phyloP scores from a whole-genome alignment of 345 rosid genomes.

The Brassica juncea region DNA sequence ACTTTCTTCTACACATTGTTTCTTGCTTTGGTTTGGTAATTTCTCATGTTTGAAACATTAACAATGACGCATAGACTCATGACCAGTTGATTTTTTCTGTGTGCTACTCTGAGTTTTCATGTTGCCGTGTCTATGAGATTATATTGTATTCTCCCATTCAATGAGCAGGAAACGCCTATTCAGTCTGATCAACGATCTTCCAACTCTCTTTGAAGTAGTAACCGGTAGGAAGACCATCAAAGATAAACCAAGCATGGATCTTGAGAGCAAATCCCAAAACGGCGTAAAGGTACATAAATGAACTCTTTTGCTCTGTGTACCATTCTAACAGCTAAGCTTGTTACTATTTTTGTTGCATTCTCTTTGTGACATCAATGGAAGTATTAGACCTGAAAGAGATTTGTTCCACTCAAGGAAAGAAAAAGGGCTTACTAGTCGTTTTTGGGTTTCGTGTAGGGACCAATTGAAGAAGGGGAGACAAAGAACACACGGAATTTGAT shows the following conservation, averaged over 20 bases:
- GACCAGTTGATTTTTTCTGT: no score
- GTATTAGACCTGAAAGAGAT: not conserved
- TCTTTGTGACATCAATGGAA: no score
- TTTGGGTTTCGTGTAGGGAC: constrained; percentile 46
- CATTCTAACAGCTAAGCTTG: constrained; percentile 3
- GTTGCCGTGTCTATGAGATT: not conserved
- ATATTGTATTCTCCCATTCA: not conserved
- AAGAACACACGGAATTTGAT: constrained; percentile 56
- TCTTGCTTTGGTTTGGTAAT: not conserved
- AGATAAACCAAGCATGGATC: constrained; percentile 59
- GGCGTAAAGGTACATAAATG: constrained; percentile 60
- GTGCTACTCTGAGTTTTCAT: not conserved
- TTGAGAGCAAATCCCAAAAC: constrained; percentile 74
- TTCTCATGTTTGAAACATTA: not conserved
- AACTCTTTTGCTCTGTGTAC: not conserved
- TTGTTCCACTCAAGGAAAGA: not conserved
- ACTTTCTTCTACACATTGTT: not conserved
- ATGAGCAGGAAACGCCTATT: constrained; percentile 67
- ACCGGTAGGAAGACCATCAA: constrained; percentile 58
- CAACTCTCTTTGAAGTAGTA: constrained; percentile 70
- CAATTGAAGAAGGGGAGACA: constrained; percentile 57
- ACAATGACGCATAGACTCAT: not conserved
- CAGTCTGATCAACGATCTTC: constrained; percentile 71
- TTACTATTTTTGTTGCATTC: not conserved
- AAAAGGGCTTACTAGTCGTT: not conserved